Conservation (phyloP, 768 basidiomycete genomes). For the Lyophyllum atratum region DNA sequence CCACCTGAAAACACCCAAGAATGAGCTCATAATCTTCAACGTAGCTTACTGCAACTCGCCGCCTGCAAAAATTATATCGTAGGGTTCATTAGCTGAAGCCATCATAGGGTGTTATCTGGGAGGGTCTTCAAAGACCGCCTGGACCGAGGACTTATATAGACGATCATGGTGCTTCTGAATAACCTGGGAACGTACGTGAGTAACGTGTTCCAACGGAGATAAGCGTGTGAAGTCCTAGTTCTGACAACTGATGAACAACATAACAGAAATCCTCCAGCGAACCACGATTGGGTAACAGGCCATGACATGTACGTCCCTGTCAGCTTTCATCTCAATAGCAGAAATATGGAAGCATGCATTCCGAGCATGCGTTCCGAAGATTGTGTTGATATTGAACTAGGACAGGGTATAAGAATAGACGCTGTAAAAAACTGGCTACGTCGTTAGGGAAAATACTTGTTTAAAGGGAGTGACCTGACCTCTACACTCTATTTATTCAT, state of each 20-base stretch:
- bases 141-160: no score
- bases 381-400: not conserved
- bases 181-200: not conserved
- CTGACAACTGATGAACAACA: no score
- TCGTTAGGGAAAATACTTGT: not conserved
- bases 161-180: not conserved
- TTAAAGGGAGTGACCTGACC: not conserved
- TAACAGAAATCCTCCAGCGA: no score
- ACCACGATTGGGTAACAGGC: no score
- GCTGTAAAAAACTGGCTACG: no score
- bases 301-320: no score
- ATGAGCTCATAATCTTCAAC: not conserved
- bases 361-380: no score
- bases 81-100: slow-evolving; percentile 15
- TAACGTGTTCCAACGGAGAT: not conserved
- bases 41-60: slow-evolving; percentile 34
- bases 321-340: no score
- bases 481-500: slow-evolving; percentile 12
- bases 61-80: slow-evolving; percentile 60
- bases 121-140: no score
- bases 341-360: no score
- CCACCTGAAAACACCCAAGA: slow-evolving; percentile 38
- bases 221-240: no score
- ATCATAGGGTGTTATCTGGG: not conserved
- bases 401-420: not conserved